phyloP scores from a whole-genome alignment of 2,329 filamentous ascomycete genomes.

The Zymoseptoria brevis region DNA sequence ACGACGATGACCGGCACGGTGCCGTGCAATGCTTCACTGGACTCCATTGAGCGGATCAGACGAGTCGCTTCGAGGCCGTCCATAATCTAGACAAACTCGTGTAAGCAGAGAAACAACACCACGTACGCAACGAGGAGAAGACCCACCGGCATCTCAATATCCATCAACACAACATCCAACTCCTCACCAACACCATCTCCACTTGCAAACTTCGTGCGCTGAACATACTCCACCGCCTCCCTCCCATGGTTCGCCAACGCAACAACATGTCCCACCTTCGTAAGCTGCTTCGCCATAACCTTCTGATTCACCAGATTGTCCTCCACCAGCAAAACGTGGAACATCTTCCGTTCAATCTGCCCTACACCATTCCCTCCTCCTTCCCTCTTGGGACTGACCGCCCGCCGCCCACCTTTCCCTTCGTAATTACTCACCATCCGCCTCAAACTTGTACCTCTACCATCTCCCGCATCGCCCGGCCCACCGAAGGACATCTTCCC shows the following conservation, averaged over 20 bases:
- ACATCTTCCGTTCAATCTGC: slow-evolving; percentile 21
- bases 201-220: background rate
- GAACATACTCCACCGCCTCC: slow-evolving; percentile 22
- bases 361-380: too few species aligned
- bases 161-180: slow-evolving; percentile 24
- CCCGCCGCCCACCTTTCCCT: background rate
- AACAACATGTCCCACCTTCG: slow-evolving; percentile 16
- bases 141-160: slow-evolving; percentile 26
- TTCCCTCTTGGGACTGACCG: background rate
- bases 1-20: slow-evolving; percentile 61
- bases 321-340: slow-evolving; percentile 19
- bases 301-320: slow-evolving; percentile 33
- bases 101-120: background rate
- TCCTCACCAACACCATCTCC: background rate
- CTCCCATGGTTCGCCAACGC: slow-evolving; percentile 21
- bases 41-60: slow-evolving; percentile 15
- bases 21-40: background rate
- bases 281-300: slow-evolving; percentile 19
- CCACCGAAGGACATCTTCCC: background rate
- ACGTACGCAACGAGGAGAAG: background rate
- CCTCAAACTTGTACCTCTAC: background rate
- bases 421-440: background rate
- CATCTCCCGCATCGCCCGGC: background rate
- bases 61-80: slow-evolving; percentile 23
- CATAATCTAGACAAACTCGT: slow-evolving; percentile 11